A percentile compares a stretch with the other conserved stretches of the same genome.
Evolutionary conservation across 345 rosid genomes (phyloP).

Genomic region (Brassica juncea): DNA sequence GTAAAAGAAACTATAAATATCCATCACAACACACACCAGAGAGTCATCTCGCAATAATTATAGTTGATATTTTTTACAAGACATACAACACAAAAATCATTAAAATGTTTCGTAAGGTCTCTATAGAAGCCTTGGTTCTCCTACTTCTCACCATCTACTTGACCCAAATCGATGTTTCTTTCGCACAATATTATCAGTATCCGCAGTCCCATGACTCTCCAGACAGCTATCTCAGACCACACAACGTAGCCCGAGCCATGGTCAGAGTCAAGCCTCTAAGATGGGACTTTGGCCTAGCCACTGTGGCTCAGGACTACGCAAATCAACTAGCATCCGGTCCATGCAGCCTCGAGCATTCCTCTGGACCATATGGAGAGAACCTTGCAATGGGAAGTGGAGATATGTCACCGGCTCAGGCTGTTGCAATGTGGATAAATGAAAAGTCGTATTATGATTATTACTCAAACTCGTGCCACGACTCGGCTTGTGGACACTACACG

Average conservation of each 20-base stretch:
- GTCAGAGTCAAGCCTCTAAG: slow-evolving; percentile 47
- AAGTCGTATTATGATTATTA: slow-evolving; percentile 48
- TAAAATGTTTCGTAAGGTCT: slow-evolving; percentile 22
- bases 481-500: slow-evolving; percentile 68
- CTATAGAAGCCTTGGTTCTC: slow-evolving; percentile 13
- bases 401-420: slow-evolving; percentile 47
- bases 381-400: slow-evolving; percentile 49
- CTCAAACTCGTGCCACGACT: slow-evolving; percentile 53
- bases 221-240: slow-evolving; percentile 50
- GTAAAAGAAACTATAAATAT: slow-evolving; percentile 4
- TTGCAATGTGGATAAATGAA: slow-evolving; percentile 59
- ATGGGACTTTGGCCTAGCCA: slow-evolving; percentile 54
- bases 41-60: background rate
- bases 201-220: slow-evolving; percentile 42
- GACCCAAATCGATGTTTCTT: slow-evolving; percentile 24
- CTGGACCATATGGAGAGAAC: slow-evolving; percentile 68
- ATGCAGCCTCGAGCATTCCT: slow-evolving; percentile 57
- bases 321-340: slow-evolving; percentile 30
- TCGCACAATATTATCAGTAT: slow-evolving; percentile 28
- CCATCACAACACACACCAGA: slow-evolving; percentile 6
- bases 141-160: slow-evolving; percentile 23
- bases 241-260: slow-evolving; percentile 52
- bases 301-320: slow-evolving; percentile 51
- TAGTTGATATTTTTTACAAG: background rate
- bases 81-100: background rate